Evolutionary conservation across 108 stramenopile species (phyloP).

Genomic region (Stephanodiscus triporus): DNA sequence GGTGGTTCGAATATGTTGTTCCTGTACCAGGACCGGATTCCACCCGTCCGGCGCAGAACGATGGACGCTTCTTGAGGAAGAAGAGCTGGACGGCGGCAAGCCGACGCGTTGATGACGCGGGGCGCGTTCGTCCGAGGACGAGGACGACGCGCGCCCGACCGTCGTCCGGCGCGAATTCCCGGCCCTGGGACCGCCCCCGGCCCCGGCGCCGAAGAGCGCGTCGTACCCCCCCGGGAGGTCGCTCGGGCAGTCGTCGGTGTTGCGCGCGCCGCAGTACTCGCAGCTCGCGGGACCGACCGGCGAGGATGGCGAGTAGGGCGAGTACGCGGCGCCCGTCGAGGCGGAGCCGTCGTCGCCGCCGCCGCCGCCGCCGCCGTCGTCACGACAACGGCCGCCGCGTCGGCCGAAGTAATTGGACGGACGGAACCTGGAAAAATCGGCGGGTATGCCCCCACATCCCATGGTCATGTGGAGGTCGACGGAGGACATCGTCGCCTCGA

Average conservation of each 20-base stretch:
- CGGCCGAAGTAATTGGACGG: constrained; percentile 13
- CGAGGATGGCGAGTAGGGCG: constrained; percentile 19
- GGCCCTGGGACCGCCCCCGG: background rate
- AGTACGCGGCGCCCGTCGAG: too few species aligned
- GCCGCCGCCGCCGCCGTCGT: too few species aligned
- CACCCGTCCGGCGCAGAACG: constrained; percentile 47
- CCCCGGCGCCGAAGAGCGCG: background rate
- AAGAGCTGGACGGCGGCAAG: constrained; percentile 48
- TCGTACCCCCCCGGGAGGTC: too few species aligned
- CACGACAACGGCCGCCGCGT: too few species aligned
- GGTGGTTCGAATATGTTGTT: constrained; percentile 33
- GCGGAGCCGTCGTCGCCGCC: too few species aligned
- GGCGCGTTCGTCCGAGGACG: background rate
- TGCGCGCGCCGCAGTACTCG: constrained; percentile 42
- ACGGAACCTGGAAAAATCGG: background rate
- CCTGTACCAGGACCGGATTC: constrained; percentile 36
- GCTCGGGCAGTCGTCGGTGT: constrained; percentile 21
- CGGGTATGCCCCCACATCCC: background rate
- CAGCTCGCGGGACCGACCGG: constrained; percentile 32
- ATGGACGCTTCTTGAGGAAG: constrained; percentile 45
- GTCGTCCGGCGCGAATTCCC: too few species aligned
- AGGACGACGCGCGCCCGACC: too few species aligned
- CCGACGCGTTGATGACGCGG: background rate
- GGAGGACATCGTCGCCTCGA: background rate
- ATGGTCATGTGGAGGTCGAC: constrained; percentile 1